These are phyloP conservation scores for Zasmidium cellare DNA, from an alignment of 2,329 filamentous ascomycete species.

Conservation along the genomic window DNA sequence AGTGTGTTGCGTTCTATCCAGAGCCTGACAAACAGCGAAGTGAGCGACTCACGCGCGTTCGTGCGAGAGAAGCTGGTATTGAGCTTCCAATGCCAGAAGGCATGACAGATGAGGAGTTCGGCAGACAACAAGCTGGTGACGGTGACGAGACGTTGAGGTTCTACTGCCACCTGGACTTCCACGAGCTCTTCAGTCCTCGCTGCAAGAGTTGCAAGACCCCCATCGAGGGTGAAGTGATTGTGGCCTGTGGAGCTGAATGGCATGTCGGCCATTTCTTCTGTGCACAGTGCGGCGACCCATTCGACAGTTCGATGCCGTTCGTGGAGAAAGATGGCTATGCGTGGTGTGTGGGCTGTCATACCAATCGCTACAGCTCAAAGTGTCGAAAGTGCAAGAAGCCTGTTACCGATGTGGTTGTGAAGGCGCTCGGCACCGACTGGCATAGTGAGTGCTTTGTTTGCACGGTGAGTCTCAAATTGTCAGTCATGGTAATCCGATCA, in stretches of 20 bases:
- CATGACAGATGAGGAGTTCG: conserved; percentile 57
- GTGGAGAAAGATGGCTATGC: conserved; percentile 98
- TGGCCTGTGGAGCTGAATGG: conserved; percentile 93
- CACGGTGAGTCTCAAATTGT: conserved; percentile 44
- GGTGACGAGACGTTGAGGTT: conserved; percentile 76
- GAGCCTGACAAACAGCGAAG: conserved; percentile 74
- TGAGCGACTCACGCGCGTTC: conserved; percentile 73
- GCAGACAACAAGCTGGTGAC: conserved; percentile 47
- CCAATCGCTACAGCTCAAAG: conserved; percentile 84
- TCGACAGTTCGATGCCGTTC: conserved; percentile 69
- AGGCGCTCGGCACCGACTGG: conserved; percentile 89
- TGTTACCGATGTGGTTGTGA: conserved; percentile 86
- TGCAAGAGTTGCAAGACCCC: conserved; percentile 97
- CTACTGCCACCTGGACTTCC: conserved; percentile 98
- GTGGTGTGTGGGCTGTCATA: conserved; percentile 93
- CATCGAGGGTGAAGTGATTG: conserved; percentile 90
- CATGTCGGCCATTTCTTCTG: conserved; percentile 99
- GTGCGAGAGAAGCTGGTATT: conserved; percentile 55
- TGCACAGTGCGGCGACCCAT: conserved; percentile 90
- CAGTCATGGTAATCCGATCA: not conserved
- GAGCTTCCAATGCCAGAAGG: conserved; percentile 58
- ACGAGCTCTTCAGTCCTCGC: conserved; percentile 86
- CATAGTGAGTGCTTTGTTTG: conserved; percentile 91
- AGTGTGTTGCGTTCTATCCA: conserved; percentile 94
- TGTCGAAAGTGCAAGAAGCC: conserved; percentile 82